These are phyloP conservation scores for Yamadazyma trypodendri DNA, from an alignment of 1,139 yeast genomes.

Conservation along the genomic window DNA sequence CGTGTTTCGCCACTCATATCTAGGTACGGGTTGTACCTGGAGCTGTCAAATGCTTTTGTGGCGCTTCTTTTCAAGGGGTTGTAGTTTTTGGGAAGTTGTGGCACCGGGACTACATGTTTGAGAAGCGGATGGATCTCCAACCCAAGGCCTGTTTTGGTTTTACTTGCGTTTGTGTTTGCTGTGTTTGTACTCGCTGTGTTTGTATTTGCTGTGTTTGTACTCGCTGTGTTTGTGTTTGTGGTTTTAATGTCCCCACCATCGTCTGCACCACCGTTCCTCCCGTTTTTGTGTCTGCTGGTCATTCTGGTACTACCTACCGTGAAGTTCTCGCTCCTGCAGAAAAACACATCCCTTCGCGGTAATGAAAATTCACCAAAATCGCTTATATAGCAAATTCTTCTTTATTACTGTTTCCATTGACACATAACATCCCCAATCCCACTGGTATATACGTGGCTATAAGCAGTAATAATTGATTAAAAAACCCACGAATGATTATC, in stretches of 20 bases:
- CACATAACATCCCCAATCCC: background rate
- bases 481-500: conserved; percentile 28
- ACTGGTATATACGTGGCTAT: background rate
- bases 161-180: background rate
- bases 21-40: conserved; percentile 60
- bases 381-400: conserved; percentile 2
- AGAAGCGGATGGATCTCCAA: conserved; percentile 64
- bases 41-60: conserved; percentile 9
- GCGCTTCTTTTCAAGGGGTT: conserved; percentile 27
- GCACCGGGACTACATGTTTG: conserved; percentile 24
- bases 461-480: background rate
- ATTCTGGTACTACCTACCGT: background rate
- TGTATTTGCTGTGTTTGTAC: background rate
- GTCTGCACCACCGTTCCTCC: background rate
- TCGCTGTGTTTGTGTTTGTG: background rate
- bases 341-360: conserved; percentile 1
- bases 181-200: background rate
- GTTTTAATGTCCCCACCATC: no score
- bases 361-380: background rate
- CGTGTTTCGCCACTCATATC: conserved; percentile 15
- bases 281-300: background rate
- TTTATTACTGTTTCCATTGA: background rate
- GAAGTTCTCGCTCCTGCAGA: background rate
- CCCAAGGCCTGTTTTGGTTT: conserved; percentile 34
- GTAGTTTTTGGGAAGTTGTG: conserved; percentile 23